Evolutionary conservation across 345 rosid genomes (phyloP).

Genomic region (Populus deltoides): DNA sequence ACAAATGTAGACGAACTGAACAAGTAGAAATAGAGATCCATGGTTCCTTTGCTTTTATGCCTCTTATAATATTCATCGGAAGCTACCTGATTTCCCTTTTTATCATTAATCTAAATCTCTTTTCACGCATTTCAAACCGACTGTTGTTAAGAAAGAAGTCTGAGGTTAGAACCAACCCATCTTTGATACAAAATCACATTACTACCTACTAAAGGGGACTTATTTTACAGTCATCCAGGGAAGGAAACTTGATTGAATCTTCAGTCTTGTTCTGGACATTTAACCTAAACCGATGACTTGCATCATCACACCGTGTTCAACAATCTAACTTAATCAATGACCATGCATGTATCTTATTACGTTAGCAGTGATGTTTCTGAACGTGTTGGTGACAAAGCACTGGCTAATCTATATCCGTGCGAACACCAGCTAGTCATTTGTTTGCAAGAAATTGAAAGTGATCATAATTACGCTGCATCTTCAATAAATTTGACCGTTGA

Average conservation of each 20-base stretch:
- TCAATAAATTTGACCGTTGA: background rate
- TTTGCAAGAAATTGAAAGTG: background rate
- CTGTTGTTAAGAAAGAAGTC: background rate
- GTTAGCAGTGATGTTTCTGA: background rate
- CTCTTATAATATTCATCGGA: background rate
- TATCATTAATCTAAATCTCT: background rate
- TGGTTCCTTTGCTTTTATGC: background rate
- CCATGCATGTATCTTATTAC: background rate
- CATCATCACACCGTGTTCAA: background rate
- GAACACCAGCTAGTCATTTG: background rate
- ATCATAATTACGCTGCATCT: background rate
- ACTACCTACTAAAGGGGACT: slow-evolving; percentile 5
- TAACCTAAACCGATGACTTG: slow-evolving; percentile 1
- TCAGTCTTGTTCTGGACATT: background rate
- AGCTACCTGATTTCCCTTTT: background rate
- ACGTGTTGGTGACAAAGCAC: background rate
- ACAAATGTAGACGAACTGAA: background rate
- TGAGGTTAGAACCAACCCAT: slow-evolving; percentile 1
- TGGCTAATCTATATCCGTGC: background rate
- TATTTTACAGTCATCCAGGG: background rate
- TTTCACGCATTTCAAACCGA: background rate
- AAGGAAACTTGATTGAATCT: background rate
- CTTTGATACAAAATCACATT: background rate
- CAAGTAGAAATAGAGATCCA: background rate
- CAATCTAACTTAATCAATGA: background rate